Evolutionary conservation across 1,284 basidiomycete genomes (phyloP).

Genomic region (Cutaneotrichosporon cavernicola): DNA sequence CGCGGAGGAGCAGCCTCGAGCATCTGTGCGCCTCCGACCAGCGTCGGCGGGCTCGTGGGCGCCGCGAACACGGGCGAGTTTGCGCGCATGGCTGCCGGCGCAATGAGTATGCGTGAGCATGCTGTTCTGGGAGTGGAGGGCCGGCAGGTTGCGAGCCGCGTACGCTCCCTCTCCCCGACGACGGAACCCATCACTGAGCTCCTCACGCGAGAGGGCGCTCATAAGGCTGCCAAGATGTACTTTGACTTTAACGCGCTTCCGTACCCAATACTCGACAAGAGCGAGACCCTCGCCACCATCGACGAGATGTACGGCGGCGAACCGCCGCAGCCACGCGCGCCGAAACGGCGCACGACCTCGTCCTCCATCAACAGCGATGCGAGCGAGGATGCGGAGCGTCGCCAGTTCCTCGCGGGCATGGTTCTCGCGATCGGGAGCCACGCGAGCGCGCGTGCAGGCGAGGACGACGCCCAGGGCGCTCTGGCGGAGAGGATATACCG

Average conservation of each 20-base stretch:
- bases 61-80: conserved; percentile 18
- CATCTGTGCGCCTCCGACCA: not conserved
- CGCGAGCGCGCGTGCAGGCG: conserved; percentile 26
- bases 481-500: conserved; percentile 17
- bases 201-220: conserved; percentile 27
- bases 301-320: conserved; percentile 29
- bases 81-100: conserved; percentile 13
- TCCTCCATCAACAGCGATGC: conserved; percentile 6
- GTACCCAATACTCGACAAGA: conserved; percentile 35
- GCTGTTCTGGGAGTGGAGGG: conserved; percentile 10
- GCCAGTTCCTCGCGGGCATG: conserved; percentile 40
- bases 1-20: not conserved
- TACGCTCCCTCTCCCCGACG: not conserved
- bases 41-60: not conserved
- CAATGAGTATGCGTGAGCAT: conserved; percentile 11
- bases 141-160: not conserved
- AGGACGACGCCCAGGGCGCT: conserved; percentile 18
- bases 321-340: conserved; percentile 1
- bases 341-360: conserved; percentile 12
- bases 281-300: conserved; percentile 29
- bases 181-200: conserved; percentile 13
- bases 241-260: conserved; percentile 32
- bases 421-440: conserved; percentile 36
- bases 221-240: conserved; percentile 29
- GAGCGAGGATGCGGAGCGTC: conserved; percentile 18